These are phyloP conservation scores for Ceriops zippeliana DNA, from an alignment of 345 rosid species.

Conservation along the genomic window DNA sequence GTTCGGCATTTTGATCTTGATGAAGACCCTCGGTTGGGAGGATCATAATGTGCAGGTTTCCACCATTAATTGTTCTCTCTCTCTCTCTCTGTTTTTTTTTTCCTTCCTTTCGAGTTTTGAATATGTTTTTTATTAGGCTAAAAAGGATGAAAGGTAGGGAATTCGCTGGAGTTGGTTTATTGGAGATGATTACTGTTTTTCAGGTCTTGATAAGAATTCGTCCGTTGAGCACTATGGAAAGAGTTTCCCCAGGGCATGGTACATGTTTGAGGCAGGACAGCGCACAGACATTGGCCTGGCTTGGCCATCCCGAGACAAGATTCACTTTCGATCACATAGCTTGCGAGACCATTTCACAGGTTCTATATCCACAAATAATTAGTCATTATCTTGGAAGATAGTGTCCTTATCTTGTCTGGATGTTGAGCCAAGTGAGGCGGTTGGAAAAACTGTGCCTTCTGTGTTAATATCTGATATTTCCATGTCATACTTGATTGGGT, in stretches of 20 bases:
- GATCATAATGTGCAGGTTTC: constrained; percentile 91
- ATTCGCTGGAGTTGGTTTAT: neutral
- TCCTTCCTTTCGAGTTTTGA: neutral
- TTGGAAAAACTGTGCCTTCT: too few species aligned
- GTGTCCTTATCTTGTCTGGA: too few species aligned
- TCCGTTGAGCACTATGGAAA: constrained; percentile 63
- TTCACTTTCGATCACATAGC: constrained; percentile 92
- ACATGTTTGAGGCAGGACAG: constrained; percentile 80
- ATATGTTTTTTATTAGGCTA: neutral
- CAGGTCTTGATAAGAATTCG: constrained; percentile 88
- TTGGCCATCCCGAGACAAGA: constrained; percentile 88
- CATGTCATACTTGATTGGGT: too few species aligned
- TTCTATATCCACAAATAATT: constrained; percentile 9
- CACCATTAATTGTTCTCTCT: neutral
- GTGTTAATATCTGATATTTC: too few species aligned
- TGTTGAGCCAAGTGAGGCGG: too few species aligned
- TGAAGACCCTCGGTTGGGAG: constrained; percentile 72
- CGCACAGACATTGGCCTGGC: constrained; percentile 67
- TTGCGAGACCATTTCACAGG: constrained; percentile 82
- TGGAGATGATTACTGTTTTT: constrained; percentile 9
- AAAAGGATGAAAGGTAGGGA: neutral
- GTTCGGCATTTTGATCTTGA: constrained; percentile 68
- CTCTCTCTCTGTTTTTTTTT: neutral
- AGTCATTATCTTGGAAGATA: neutral
- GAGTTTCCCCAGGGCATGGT: constrained; percentile 56